Percentiles rank a stretch among this genome's conserved stretches.
phyloP scores from a whole-genome alignment of 2,329 filamentous ascomycete genomes.

The Stemphylium beticola region DNA sequence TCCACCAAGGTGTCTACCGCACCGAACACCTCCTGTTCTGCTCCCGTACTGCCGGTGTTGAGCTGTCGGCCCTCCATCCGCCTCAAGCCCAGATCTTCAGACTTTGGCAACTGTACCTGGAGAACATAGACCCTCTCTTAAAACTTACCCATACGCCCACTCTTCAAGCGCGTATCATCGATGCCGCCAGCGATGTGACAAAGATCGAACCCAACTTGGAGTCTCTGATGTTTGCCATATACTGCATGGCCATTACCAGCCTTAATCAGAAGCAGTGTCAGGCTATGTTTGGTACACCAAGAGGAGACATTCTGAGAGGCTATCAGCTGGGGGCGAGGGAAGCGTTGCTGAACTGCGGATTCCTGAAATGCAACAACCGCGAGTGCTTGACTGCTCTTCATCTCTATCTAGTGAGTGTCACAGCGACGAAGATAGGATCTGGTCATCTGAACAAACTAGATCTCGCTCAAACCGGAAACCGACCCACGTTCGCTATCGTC shows the following conservation, averaged over 20 bases:
- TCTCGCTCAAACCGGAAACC: slow-evolving; percentile 59
- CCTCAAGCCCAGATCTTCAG: slow-evolving; percentile 69
- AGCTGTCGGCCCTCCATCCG: slow-evolving; percentile 69
- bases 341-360: slow-evolving; percentile 64
- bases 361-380: slow-evolving; percentile 61
- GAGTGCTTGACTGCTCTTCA: slow-evolving; percentile 61
- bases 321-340: slow-evolving; percentile 69
- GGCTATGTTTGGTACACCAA: slow-evolving; percentile 59
- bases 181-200: slow-evolving; percentile 62
- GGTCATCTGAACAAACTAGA: slow-evolving; percentile 32
- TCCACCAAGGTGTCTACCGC: slow-evolving; percentile 26
- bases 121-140: slow-evolving; percentile 42
- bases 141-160: slow-evolving; percentile 40
- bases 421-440: neutral
- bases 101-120: slow-evolving; percentile 77
- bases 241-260: slow-evolving; percentile 51
- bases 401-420: slow-evolving; percentile 58
- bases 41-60: slow-evolving; percentile 58
- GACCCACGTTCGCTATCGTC: slow-evolving; percentile 59
- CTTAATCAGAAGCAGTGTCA: slow-evolving; percentile 63
- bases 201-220: slow-evolving; percentile 62
- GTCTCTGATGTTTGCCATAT: slow-evolving; percentile 53
- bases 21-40: slow-evolving; percentile 63
- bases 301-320: slow-evolving; percentile 59
- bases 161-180: slow-evolving; percentile 63